These are phyloP conservation scores for Rhizophlyctis rosea DNA, from an alignment of 192 early-diverging fungal species.

Conservation along the genomic window DNA sequence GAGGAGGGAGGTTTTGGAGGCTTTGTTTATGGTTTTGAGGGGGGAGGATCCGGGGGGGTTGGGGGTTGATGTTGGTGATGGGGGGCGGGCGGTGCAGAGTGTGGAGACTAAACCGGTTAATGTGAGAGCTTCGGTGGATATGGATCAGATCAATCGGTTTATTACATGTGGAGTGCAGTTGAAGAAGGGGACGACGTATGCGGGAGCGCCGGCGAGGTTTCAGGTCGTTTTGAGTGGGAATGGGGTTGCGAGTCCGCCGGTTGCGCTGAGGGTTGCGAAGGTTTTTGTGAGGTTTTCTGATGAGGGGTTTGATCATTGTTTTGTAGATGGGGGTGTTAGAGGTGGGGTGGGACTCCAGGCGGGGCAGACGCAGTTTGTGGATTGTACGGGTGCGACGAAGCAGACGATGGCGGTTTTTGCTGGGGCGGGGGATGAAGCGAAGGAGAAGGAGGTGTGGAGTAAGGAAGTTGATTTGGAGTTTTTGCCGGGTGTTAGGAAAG, in stretches of 20 bases:
- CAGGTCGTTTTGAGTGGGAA: conserved; percentile 54
- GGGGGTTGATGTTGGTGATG: too few species aligned
- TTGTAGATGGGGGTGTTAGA: conserved; percentile 29
- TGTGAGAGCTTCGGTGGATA: conserved; percentile 35
- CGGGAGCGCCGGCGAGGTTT: conserved; percentile 52
- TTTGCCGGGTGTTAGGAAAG: conserved; percentile 44
- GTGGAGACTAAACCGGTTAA: not conserved
- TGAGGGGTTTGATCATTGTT: conserved; percentile 52
- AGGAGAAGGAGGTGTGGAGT: conserved; percentile 31
- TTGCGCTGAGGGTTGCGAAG: conserved; percentile 40
- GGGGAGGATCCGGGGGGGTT: too few species aligned
- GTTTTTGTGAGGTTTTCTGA: conserved; percentile 62
- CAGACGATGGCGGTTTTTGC: not conserved
- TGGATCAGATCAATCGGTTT: conserved; percentile 69
- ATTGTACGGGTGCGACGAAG: conserved; percentile 2
- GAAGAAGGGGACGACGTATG: conserved; percentile 45
- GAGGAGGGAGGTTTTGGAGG: conserved; percentile 18
- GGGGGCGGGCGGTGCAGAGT: conserved; percentile 21
- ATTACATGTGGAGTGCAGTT: conserved; percentile 37
- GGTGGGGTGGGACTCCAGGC: not conserved
- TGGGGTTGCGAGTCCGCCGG: conserved; percentile 40
- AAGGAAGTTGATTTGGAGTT: conserved; percentile 48
- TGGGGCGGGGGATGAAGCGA: too few species aligned
- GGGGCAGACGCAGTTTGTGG: conserved; percentile 14
- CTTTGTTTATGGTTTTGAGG: conserved; percentile 24